Evolutionary conservation across 257 asterid genomes (phyloP), one percentile per base, ranked within the genome.

Genomic region (Cordia subcordata): DNA sequence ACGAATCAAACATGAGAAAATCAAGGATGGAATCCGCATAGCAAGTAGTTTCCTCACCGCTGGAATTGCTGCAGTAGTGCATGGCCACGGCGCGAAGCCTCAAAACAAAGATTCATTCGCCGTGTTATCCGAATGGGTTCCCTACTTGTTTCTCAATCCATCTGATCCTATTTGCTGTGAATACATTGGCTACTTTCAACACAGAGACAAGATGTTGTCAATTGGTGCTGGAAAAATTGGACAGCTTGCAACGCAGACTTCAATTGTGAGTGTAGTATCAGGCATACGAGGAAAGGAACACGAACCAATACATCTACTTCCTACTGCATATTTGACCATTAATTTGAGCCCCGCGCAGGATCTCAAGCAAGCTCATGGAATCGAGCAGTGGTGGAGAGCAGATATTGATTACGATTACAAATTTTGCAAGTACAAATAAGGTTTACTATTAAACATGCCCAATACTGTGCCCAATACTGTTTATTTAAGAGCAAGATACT

Each of bases 301-400:
- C 21, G 57, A 53, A 53, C 52, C 63, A 1, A 1, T 40, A 4
- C 63, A 58, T 39, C 32, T 58, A 17, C 16, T 58, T 58, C 63
- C 63, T 58, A 39, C 63, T 0, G 63, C 37, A 42, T 33, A 58
- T 42, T 58, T 58, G n/a, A 58, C 63, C 8, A 40, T 58, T 13
- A 58, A 58, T 58, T 13, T 58, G 47, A 39, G 49, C 11, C 33
- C 51, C 16, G 14, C 46, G 5, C 17, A 6, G 15, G 63, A 58
- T 39, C 20, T 58, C 17, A 58, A 17, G 51, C 15, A 42, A 37
- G 63, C 49, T 58, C 51, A 42, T 58, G 49, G 63, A 20, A 39
- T 58, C 35, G 35, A 58, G 13, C 63, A 42, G 20, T 58, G 63
- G 53, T 40, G 35, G 52, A 22, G 38, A 9, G 38, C 39, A 11